phyloP scores from a whole-genome alignment of 2,329 filamentous ascomycete genomes.

The Teratosphaeria epicoccoides region DNA sequence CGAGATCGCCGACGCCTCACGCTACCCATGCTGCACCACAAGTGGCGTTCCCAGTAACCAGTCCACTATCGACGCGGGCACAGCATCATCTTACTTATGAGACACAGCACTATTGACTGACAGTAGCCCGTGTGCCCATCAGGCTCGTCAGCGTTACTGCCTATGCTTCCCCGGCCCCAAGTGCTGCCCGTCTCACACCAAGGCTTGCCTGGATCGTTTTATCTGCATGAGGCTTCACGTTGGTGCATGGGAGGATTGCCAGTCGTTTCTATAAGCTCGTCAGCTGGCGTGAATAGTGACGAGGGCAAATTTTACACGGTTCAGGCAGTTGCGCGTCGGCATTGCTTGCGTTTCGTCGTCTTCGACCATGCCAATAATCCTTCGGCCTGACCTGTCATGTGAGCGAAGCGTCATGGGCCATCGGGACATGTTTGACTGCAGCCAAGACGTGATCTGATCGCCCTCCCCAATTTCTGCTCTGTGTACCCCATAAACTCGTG shows the following conservation, averaged over 20 bases:
- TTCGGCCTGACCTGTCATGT: neutral
- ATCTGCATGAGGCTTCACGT: slow-evolving; percentile 6
- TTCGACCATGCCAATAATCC: neutral
- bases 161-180: neutral
- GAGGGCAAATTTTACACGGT: slow-evolving; percentile 5
- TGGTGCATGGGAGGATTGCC: slow-evolving; percentile 5
- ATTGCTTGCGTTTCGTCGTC: neutral
- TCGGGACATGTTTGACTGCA: neutral
- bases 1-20: neutral
- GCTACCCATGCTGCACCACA: neutral
- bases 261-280: slow-evolving; percentile 3
- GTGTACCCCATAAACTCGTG: slow-evolving; percentile 5
- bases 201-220: slow-evolving; percentile 6
- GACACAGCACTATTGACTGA: neutral
- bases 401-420: neutral
- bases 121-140: neutral
- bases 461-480: neutral
- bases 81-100: neutral
- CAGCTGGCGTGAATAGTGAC: neutral
- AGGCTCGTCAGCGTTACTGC: neutral
- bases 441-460: slow-evolving; percentile 5
- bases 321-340: slow-evolving; percentile 1
- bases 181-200: slow-evolving; percentile 4
- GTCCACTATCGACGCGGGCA: neutral
- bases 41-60: neutral